Evolutionary conservation across 2,329 filamentous ascomycete species (phyloP), one percentile per base, ranked within the genome.

Genomic region (Salinomyces thailandicus): DNA sequence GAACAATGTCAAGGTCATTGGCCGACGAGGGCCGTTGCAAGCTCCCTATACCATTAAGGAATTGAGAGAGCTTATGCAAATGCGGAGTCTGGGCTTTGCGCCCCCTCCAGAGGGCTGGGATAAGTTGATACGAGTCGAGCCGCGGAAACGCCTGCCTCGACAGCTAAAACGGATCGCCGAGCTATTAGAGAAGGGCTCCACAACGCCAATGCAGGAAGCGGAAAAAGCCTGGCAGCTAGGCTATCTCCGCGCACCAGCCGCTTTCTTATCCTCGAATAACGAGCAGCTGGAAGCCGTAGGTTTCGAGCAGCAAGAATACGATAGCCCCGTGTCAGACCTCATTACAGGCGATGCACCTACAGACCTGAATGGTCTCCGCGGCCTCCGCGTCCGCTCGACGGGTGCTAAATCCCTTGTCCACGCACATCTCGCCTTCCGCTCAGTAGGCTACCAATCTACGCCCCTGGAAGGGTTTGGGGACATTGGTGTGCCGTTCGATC

Each of bases 1-100:
- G 33, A 84, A 76, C 53, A 73, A 80, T 26, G 85, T 98, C 2
- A 79, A 81, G 41, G 73, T 98, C n/a, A 80, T 96, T 15, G 91
- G 89, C 9, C 73, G 91, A 49, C 74, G 91, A 54, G 91, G 91
- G 0, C 86, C 87, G 1, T 36, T 52, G n/a, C 51, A 89, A 79
- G 89, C 85, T 16, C 79, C 91, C 1, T 96, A 94, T 52, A 95
- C 89, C 0, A 93, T 94, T 58, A 96, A 95, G 60, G 91, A 98
- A 64, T 66, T 85, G 12, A 77, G 91, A 22, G 91, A 98, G 60
- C 66, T 98, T 3, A 78, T 94, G 63, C 81, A 82, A 33, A 69
- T 96, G 2, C 72, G 76, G 0, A 66, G 66, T 1, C 79, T 93
- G 7, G 72, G 70, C 11, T 93, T 94, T 52, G 71, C 79, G 37